phyloP scores from a whole-genome alignment of 2,329 filamentous ascomycete genomes.

The Keithomyces neogunnii region DNA sequence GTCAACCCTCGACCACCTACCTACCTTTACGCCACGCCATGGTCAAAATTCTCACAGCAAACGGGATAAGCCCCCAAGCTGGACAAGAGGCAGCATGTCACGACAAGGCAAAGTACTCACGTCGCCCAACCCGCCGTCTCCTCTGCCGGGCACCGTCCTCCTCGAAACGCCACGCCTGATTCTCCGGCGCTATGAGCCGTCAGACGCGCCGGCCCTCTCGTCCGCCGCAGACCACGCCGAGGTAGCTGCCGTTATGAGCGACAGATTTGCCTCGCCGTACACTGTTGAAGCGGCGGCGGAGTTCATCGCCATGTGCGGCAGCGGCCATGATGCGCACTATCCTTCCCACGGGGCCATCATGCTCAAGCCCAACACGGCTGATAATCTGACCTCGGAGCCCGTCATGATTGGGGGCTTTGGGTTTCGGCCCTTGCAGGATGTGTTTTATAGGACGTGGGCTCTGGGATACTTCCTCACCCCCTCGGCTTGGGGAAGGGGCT shows the following conservation, averaged over 20 bases:
- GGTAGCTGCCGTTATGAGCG: slow-evolving; percentile 30
- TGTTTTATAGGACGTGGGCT: slow-evolving; percentile 30
- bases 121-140: slow-evolving; percentile 16
- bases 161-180: slow-evolving; percentile 23
- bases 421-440: slow-evolving; percentile 25
- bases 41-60: not conserved
- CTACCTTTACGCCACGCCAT: too few relatives aligned
- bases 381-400: slow-evolving; percentile 16
- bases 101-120: slow-evolving; percentile 9
- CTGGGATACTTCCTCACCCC: slow-evolving; percentile 40
- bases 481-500: slow-evolving; percentile 22
- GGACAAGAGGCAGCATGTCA: not conserved
- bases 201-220: slow-evolving; percentile 29
- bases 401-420: slow-evolving; percentile 32
- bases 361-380: slow-evolving; percentile 14
- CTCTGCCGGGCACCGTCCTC: slow-evolving; percentile 19
- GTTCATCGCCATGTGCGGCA: slow-evolving; percentile 22
- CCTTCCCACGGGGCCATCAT: slow-evolving; percentile 27
- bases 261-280: slow-evolving; percentile 39
- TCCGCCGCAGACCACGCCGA: slow-evolving; percentile 27
- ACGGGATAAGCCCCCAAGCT: not conserved
- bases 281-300: slow-evolving; percentile 26
- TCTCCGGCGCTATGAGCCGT: slow-evolving; percentile 30
- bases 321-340: slow-evolving; percentile 14
- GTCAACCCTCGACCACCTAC: too few relatives aligned